Base-by-base conservation (phyloP, 495 filamentous ascomycete genomes). In the Penicillium atrosanguineum region DNA sequence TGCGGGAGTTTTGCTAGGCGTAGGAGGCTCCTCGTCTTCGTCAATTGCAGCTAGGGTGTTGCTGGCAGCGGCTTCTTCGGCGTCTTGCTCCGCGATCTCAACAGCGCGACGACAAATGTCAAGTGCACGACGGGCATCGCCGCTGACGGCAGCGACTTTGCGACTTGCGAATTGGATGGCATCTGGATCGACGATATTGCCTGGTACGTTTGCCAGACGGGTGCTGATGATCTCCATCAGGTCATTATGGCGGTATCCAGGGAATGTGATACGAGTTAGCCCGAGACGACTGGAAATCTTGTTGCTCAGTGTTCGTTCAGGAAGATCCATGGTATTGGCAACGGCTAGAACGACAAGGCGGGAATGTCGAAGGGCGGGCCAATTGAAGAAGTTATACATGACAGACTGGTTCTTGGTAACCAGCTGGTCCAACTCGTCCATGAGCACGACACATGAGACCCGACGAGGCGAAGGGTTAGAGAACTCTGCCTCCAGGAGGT, bases 321-420 rank as follows among this genome's bases (percentile, higher is more conserved):
- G 95, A 19, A 99, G 75, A 70, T 99, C 95, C 95, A 99, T 99
- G 19, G 95, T 99, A 69, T 99, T 99, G 31, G 95, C 95, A 9
- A 99, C 95, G 7, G 95, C 95, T 0, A 99, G 81, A 12, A 99
- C 95, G 65, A 97, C 96, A 31, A 99, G 79, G 42, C 91, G 82
- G 26, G 89, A 94, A 65, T 99, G 90, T 31, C 88, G 83, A 18
- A 96, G 80, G 18, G 86, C 85, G n/a, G 95, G 95, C 95, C 95
- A 99, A 64, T 99, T 99, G 83, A 99, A 99, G 71, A 99, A 99
- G 65, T 99, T 99, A 75, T 99, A 99, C 95, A 99, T 99, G 65
- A 99, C 95, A 23, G 89, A 90, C 61, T 99, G 95, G 64, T 94
- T 96, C 54, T 90, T 92, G 19, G 95, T 99, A 3, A 97, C 95